These are phyloP conservation scores for Metschnikowia aberdeeniae DNA, from an alignment of 805 yeast species.

Conservation along the genomic window DNA sequence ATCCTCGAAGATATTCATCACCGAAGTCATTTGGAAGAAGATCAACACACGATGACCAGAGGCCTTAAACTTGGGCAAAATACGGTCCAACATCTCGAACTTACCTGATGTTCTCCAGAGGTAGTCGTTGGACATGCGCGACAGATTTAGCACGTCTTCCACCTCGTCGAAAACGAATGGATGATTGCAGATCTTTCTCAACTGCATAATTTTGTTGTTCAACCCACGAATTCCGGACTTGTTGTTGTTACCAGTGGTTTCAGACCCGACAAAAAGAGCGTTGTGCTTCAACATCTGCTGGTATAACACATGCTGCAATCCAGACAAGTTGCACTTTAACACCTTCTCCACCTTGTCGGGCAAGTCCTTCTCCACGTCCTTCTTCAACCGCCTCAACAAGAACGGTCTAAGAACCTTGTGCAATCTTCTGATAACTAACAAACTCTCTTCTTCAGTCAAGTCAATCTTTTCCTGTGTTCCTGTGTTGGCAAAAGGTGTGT, in stretches of 20 bases:
- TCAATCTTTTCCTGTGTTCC: constrained; percentile 79
- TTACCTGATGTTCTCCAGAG: constrained; percentile 80
- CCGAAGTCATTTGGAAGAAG: constrained; percentile 86
- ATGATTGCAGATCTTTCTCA: constrained; percentile 81
- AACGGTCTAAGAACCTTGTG: constrained; percentile 85
- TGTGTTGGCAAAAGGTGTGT: constrained; percentile 82
- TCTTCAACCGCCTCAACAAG: constrained; percentile 76
- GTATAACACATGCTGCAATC: constrained; percentile 65
- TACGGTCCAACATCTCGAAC: constrained; percentile 71
- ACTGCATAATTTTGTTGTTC: constrained; percentile 80
- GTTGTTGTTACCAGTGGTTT: constrained; percentile 45
- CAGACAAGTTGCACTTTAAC: constrained; percentile 71
- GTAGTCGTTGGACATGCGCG: constrained; percentile 56
- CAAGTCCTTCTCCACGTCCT: constrained; percentile 81
- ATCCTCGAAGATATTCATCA: constrained; percentile 89
- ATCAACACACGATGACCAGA: constrained; percentile 76
- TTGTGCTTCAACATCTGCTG: constrained; percentile 76
- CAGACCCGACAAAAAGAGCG: constrained; percentile 62
- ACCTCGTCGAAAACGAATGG: constrained; percentile 85
- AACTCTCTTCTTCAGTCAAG: constrained; percentile 80
- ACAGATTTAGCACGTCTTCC: constrained; percentile 64
- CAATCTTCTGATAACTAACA: constrained; percentile 76
- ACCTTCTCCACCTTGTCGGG: constrained; percentile 84
- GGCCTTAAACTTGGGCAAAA: constrained; percentile 69
- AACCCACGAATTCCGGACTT: constrained; percentile 71